These are phyloP conservation scores for Avicennia marina DNA, from an alignment of 257 asterid species.

Conservation along the genomic window DNA sequence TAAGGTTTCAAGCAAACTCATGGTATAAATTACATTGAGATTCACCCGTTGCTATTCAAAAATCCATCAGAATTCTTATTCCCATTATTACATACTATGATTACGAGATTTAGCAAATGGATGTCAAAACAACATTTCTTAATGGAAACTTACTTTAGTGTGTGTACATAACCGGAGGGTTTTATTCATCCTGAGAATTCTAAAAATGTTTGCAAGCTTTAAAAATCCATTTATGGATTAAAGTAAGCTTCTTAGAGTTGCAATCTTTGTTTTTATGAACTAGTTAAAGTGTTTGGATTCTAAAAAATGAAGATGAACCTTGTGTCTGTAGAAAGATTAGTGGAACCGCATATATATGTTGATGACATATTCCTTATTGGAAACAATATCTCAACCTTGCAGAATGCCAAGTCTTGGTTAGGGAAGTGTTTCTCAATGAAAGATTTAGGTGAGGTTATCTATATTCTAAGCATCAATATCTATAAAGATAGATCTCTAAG, in stretches of 20 bases:
- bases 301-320: background rate
- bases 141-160: background rate
- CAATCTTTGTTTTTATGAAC: background rate
- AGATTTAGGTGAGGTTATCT: background rate
- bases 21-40: background rate
- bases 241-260: background rate
- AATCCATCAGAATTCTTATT: background rate
- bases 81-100: background rate
- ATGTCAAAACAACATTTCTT: background rate
- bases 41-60: background rate
- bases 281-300: background rate
- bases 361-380: background rate
- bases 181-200: background rate
- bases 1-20: background rate
- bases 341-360: background rate
- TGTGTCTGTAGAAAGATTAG: background rate
- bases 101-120: background rate
- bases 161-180: background rate
- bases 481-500: background rate
- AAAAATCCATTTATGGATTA: background rate
- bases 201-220: background rate
- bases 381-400: too few relatives aligned
- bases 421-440: background rate
- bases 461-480: background rate
- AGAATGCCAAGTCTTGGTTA: background rate